These are phyloP conservation scores for Fonsecaea nubica DNA, from an alignment of 2,329 filamentous ascomycete genomes.

Conservation along the genomic window DNA sequence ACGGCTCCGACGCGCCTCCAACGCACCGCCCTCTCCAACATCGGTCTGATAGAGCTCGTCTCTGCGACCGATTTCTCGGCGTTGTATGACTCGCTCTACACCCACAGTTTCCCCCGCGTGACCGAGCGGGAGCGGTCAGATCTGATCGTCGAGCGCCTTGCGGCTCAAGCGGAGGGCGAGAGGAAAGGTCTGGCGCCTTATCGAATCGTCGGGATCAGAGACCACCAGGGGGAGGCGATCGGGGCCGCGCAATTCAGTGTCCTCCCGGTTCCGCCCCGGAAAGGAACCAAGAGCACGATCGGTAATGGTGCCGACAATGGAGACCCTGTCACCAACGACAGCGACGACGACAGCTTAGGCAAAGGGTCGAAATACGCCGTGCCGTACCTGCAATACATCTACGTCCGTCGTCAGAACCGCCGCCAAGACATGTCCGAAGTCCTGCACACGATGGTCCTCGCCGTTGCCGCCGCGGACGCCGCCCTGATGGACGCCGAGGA, in stretches of 20 bases:
- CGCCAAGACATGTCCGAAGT: slow-evolving; percentile 39
- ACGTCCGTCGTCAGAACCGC: slow-evolving; percentile 33
- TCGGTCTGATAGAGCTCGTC: slow-evolving; percentile 37
- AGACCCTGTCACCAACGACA: background rate
- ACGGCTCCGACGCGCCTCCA: slow-evolving; percentile 23
- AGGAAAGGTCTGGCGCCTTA: slow-evolving; percentile 34
- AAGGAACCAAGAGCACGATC: background rate
- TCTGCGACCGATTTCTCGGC: slow-evolving; percentile 30
- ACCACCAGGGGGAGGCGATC: slow-evolving; percentile 32
- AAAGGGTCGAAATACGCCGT: slow-evolving; percentile 25
- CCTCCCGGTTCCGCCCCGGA: slow-evolving; percentile 23
- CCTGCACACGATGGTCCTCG: slow-evolving; percentile 38
- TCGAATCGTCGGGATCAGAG: slow-evolving; percentile 36
- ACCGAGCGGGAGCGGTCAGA: slow-evolving; percentile 36
- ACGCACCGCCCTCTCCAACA: slow-evolving; percentile 33
- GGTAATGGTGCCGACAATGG: background rate
- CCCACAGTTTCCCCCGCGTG: slow-evolving; percentile 32
- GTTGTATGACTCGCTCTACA: slow-evolving; percentile 36
- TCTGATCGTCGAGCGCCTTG: slow-evolving; percentile 36
- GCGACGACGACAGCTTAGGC: background rate
- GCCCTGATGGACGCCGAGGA: slow-evolving; percentile 16
- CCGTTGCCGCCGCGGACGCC: slow-evolving; percentile 35
- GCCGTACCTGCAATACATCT: slow-evolving; percentile 39
- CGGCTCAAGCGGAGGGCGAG: slow-evolving; percentile 28
- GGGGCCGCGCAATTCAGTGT: slow-evolving; percentile 39